These are phyloP conservation scores for Artemisia annua DNA, from an alignment of 129 eudicot genomes.

Conservation along the genomic window DNA sequence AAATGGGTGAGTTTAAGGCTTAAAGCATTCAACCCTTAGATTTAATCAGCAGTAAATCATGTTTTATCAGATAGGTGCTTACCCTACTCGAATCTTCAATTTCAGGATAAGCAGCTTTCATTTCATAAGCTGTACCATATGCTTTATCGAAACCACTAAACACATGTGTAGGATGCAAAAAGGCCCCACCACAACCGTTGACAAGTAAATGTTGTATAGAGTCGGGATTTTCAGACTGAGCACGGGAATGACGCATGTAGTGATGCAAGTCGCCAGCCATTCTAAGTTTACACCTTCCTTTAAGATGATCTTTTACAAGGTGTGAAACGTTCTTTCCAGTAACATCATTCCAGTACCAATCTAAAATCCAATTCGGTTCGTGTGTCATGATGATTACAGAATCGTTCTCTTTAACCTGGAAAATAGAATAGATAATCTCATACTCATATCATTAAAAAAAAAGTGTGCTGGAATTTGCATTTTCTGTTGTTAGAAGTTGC, in stretches of 20 bases:
- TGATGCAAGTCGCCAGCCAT: conserved; percentile 96
- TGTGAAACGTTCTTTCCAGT: conserved; percentile 83
- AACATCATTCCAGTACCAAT: conserved; percentile 94
- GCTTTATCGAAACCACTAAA: conserved; percentile 66
- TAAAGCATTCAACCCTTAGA: neutral
- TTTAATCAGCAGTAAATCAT: neutral
- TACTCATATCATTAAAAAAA: neutral
- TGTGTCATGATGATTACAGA: conserved; percentile 97
- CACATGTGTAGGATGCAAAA: conserved; percentile 97
- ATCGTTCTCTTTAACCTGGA: conserved; percentile 81
- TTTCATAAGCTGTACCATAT: conserved; percentile 65
- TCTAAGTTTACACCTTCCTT: conserved; percentile 90
- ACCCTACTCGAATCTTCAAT: conserved; percentile 97
- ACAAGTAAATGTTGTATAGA: conserved; percentile 90
- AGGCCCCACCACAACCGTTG: conserved; percentile 98
- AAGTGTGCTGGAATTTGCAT: too few relatives aligned
- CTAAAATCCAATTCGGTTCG: conserved; percentile 95
- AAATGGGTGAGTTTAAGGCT: too few relatives aligned
- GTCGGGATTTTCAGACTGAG: conserved; percentile 73
- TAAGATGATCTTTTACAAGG: conserved; percentile 74
- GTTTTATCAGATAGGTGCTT: neutral
- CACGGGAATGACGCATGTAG: conserved; percentile 92
- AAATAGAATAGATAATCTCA: neutral
- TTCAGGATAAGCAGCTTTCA: conserved; percentile 90
- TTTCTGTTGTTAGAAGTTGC: too few relatives aligned